Conservation (phyloP, 2,329 filamentous ascomycete genomes). For the Sclerotinia trifoliorum region DNA sequence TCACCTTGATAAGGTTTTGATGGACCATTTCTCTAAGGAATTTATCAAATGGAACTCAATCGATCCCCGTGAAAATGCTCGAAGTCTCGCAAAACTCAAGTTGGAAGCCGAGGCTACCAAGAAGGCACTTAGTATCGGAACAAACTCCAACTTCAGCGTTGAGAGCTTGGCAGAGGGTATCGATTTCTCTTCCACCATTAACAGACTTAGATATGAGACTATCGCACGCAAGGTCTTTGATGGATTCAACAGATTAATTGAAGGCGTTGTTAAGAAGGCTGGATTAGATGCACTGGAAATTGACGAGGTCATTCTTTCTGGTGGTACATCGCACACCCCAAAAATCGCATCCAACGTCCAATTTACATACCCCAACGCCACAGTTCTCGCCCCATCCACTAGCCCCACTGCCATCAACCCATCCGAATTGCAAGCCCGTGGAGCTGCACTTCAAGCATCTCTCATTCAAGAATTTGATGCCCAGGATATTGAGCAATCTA, state of each 20-base stretch:
- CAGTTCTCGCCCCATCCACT: conserved; percentile 80
- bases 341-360: conserved; percentile 82
- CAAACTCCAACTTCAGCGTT: conserved; percentile 86
- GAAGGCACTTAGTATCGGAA: conserved; percentile 85
- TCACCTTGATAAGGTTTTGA: conserved; percentile 83
- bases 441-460: conserved; percentile 92
- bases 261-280: conserved; percentile 86
- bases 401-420: conserved; percentile 80
- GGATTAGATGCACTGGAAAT: conserved; percentile 88
- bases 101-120: conserved; percentile 88
- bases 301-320: conserved; percentile 90
- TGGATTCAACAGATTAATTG: conserved; percentile 81
- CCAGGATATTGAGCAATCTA: conserved; percentile 92
- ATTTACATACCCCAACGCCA: conserved; percentile 78
- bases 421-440: conserved; percentile 82
- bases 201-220: conserved; percentile 90
- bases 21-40: conserved; percentile 97
- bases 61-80: conserved; percentile 79
- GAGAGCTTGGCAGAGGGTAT: conserved; percentile 86
- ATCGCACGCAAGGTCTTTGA: conserved; percentile 82
- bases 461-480: conserved; percentile 92
- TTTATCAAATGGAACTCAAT: conserved; percentile 91
- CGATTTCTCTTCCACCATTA: conserved; percentile 89
- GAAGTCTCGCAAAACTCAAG: conserved; percentile 86
- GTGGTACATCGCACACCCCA: conserved; percentile 89